Base-by-base conservation (phyloP, 2,329 filamentous ascomycete genomes). In the Cordyceps cateniannulata region DNA sequence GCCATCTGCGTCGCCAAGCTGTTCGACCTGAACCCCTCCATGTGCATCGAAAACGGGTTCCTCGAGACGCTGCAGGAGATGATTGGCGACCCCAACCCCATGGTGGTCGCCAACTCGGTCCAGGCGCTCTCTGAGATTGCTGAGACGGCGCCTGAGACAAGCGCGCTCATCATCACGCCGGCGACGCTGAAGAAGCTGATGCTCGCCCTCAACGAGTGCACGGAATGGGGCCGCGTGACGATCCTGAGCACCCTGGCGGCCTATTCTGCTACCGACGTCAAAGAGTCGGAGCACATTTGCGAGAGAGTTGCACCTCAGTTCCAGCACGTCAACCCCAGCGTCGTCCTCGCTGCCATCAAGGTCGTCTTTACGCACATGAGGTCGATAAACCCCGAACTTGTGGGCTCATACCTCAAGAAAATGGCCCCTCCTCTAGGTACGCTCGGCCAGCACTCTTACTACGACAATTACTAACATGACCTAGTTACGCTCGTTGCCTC, bases 71-170 rank as follows among this genome's bases (percentile, higher is more conserved):
- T 99, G 59, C 93, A 99, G 75, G 95, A 99, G 75, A 79, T 99
- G 79, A 96, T 99, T 66, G 93, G 91, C 59, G 95, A 99, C 72
- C 91, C 95, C 3, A 99, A 99, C 73, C 95, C 95, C 3, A 99
- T 98, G 93, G 95, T 99, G 4, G 95, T 99, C 62, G 95, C 95
- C 64, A 99, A 99, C 77, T 95, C 91, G 16, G 95, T 99, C 9
- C 93, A 93, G 64, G 95, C 95, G 3, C 81, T 99, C 56, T 88
- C 90, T 9, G 95, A 99, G 72, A 99, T 99, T 70, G 82, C 83
- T 67, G 93, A 99, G 72, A 86, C 91, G 0, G 90, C 93, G 0
- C 95, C 95, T 12, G 93, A 98, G 73, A 97, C 93, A 1, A 86
- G 86, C 64, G 95, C 93, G 5, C 80, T 99, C 59, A 81, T 91